Base-by-base conservation (phyloP, 1,139 yeast genomes). In the Sugiyamaella novakii region DNA sequence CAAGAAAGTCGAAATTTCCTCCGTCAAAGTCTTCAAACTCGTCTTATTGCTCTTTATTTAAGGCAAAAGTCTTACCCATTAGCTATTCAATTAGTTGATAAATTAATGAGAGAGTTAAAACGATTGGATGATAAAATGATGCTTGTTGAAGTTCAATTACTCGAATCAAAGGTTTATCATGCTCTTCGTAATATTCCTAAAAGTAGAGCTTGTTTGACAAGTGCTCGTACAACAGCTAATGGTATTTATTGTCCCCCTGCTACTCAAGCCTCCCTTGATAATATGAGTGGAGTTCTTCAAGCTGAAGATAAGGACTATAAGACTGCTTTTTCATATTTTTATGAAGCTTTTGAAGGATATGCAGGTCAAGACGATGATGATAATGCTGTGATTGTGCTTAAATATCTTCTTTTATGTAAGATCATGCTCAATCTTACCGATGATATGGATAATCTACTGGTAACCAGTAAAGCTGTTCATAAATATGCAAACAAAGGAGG, bases 241-340 rank as follows among this genome's bases (percentile, higher is more conserved):
- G 80, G 97, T 33, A 88, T 94, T 51, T 94, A 91, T 71, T 87
- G 96, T 60, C 96, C 98, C 8, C 88, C 98, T n/a, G 74, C 84
- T 46, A 79, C 86, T 61, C 96, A 94, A 70, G 98, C 98, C 1
- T 95, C 89, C 64, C 77, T 94, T 52, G 98, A 94, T 67, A 80
- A 89, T 70, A 92, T 91, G 83, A 84, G 95, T 66, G 99, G 99
- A 58, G 83, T 92, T 51, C 77, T 94, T 57, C 95, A 92, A 70
- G 95, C 98, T 28, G 98, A 94, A 69, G 98, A 94, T 62, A 87
- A 87, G 66, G 99, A 94, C 69, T 94, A 87, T 72, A 87, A 88
- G 65, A 94, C 98, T 5, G 96, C 98, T 7, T 94, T 80, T 64
- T 89, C 98, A 4, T 92, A 92, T 70, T 92, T 92, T 62, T 91